These are phyloP conservation scores for Lactarius quietus DNA, from an alignment of 768 basidiomycete species.

Conservation along the genomic window DNA sequence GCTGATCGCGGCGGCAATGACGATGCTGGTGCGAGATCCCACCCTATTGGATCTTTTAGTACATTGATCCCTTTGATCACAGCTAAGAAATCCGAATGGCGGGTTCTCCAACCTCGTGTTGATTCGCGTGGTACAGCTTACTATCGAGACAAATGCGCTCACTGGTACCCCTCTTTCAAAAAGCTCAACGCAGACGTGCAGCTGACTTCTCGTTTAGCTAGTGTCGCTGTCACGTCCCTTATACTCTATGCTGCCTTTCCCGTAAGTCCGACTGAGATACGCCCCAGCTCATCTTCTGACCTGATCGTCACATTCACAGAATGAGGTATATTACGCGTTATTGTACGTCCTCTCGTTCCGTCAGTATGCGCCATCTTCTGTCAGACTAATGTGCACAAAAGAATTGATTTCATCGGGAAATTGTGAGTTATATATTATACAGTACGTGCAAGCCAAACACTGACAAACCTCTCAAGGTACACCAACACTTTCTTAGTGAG, in stretches of 20 bases:
- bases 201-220: neutral
- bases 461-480: neutral
- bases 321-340: neutral
- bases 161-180: neutral
- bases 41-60: neutral
- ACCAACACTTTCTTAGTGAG: neutral
- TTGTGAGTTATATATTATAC: neutral
- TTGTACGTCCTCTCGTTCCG: neutral
- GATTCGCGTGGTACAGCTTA: neutral
- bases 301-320: neutral
- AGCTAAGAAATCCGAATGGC: neutral
- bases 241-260: neutral
- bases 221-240: neutral
- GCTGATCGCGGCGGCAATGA: neutral
- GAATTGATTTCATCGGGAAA: neutral
- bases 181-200: neutral
- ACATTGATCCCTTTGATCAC: neutral
- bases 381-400: neutral
- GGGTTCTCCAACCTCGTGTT: neutral
- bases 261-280: neutral
- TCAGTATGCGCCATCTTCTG: neutral
- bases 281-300: neutral
- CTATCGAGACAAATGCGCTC: neutral
- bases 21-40: neutral
- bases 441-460: neutral